Percentiles rank a stretch among this genome's conserved stretches.
Evolutionary conservation across 768 basidiomycete species (phyloP).

Genomic region (Gloeophyllum trabeum): DNA sequence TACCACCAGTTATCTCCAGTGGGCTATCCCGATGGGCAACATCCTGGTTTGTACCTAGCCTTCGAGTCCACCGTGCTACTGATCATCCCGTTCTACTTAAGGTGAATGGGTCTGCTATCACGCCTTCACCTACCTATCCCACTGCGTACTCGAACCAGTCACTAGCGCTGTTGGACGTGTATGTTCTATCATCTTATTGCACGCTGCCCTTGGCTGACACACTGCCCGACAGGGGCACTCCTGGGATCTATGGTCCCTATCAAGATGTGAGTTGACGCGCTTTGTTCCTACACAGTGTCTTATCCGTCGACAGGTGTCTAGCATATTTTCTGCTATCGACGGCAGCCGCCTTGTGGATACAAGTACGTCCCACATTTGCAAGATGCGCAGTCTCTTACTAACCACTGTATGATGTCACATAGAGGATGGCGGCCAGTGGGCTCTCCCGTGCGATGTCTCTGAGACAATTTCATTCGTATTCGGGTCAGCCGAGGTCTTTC

Average conservation of each 20-base stretch:
- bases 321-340: conserved; percentile 47
- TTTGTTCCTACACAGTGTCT: background rate
- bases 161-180: conserved; percentile 69
- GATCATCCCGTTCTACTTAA: conserved; percentile 13
- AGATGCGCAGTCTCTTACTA: too few relatives aligned
- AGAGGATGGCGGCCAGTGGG: conserved; percentile 52
- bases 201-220: background rate
- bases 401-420: background rate
- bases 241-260: conserved; percentile 68
- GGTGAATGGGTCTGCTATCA: conserved; percentile 44
- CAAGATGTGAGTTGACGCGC: conserved; percentile 44
- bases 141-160: conserved; percentile 40
- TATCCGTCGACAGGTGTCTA: conserved; percentile 39
- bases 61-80: background rate
- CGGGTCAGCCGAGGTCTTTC: conserved; percentile 48
- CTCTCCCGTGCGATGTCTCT: conserved; percentile 55
- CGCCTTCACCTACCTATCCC: conserved; percentile 56
- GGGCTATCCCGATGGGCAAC: conserved; percentile 51
- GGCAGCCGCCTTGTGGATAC: conserved; percentile 59
- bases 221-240: conserved; percentile 38
- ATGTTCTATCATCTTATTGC: conserved; percentile 14
- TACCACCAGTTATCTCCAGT: conserved; percentile 62
- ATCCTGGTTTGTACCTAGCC: conserved; percentile 33
- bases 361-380: too few relatives aligned
- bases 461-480: conserved; percentile 56